A percentile compares a stretch with the other conserved stretches of the same genome.
phyloP scores from a whole-genome alignment of 495 filamentous ascomycete species.

The Rhizodiscina lignyota region DNA sequence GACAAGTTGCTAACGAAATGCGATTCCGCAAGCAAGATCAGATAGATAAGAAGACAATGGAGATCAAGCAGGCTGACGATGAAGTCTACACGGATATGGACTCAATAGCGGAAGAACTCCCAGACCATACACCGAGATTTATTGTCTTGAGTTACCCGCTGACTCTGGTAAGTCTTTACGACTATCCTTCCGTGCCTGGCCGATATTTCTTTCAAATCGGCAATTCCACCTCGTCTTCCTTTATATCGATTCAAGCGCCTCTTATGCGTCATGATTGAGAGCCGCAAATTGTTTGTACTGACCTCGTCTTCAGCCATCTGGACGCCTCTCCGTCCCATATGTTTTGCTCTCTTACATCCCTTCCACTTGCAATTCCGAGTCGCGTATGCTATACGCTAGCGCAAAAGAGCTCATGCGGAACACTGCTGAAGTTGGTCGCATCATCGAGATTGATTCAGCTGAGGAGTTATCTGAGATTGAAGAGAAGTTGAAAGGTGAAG shows the following conservation, averaged over 20 bases:
- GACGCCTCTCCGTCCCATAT: conserved; percentile 60
- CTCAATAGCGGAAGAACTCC: conserved; percentile 71
- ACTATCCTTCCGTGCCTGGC: conserved; percentile 8
- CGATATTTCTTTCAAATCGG: conserved; percentile 7
- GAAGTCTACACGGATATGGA: conserved; percentile 64
- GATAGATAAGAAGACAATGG: conserved; percentile 75
- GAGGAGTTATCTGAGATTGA: conserved; percentile 68
- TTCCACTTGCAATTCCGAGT: conserved; percentile 64
- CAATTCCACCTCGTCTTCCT: conserved; percentile 14
- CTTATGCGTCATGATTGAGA: too few relatives aligned
- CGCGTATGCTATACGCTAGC: conserved; percentile 86
- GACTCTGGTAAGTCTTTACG: conserved; percentile 47
- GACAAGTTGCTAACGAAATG: background rate
- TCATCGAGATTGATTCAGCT: conserved; percentile 59
- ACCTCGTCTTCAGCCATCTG: conserved; percentile 30
- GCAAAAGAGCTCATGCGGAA: conserved; percentile 91
- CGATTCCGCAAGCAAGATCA: conserved; percentile 39
- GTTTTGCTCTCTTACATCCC: conserved; percentile 89
- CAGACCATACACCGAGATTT: conserved; percentile 80
- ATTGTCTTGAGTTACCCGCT: conserved; percentile 80
- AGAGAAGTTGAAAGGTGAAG: too few relatives aligned
- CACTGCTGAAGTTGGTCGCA: conserved; percentile 65
- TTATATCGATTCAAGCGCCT: conserved; percentile 1
- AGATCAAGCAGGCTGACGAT: conserved; percentile 65
- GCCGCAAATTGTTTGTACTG: background rate